Evolutionary conservation across 2,329 filamentous ascomycete genomes (phyloP).

Genomic region (Aspergillus quadricinctus): DNA sequence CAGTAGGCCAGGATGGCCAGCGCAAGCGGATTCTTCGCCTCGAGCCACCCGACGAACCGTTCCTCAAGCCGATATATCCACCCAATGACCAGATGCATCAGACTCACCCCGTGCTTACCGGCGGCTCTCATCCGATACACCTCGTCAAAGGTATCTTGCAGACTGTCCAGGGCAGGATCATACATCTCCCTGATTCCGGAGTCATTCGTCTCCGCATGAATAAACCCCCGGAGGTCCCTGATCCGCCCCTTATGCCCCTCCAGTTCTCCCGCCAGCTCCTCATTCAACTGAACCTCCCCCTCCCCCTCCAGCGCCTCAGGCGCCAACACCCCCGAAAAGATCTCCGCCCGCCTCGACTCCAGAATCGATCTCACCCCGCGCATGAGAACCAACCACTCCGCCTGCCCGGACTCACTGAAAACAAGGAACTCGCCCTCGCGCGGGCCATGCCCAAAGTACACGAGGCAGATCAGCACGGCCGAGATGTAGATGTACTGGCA

Average conservation of each 20-base stretch:
- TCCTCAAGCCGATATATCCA: constrained; percentile 28
- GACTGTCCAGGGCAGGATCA: constrained; percentile 4
- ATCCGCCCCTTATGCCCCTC: constrained; percentile 13
- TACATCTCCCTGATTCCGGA: constrained; percentile 4
- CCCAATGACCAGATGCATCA: constrained; percentile 26
- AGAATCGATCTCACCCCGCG: constrained; percentile 26
- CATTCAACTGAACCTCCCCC: constrained; percentile 1
- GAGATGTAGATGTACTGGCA: constrained; percentile 32
- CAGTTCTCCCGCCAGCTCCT: constrained; percentile 13
- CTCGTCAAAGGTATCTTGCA: constrained; percentile 14
- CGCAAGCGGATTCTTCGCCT: constrained; percentile 23
- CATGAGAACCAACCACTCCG: constrained; percentile 32
- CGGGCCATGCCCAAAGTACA: constrained; percentile 32
- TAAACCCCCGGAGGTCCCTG: constrained; percentile 7
- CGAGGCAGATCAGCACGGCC: constrained; percentile 27
- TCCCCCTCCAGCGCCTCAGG: constrained; percentile 1
- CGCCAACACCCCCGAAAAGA: constrained; percentile 24
- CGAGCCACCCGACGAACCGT: constrained; percentile 19
- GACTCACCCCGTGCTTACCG: constrained; percentile 5
- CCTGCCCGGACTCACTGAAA: constrained; percentile 24
- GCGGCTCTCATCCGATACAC: constrained; percentile 13
- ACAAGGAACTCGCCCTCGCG: constrained; percentile 28
- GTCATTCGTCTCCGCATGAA: constrained; percentile 7
- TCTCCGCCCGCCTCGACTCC: constrained; percentile 8
- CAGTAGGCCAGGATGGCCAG: constrained; percentile 28